A percentile compares a stretch with the other conserved stretches of the same genome.
Conservation (phyloP, 1,284 basidiomycete species). For the Rhodotorula sp. region DNA sequence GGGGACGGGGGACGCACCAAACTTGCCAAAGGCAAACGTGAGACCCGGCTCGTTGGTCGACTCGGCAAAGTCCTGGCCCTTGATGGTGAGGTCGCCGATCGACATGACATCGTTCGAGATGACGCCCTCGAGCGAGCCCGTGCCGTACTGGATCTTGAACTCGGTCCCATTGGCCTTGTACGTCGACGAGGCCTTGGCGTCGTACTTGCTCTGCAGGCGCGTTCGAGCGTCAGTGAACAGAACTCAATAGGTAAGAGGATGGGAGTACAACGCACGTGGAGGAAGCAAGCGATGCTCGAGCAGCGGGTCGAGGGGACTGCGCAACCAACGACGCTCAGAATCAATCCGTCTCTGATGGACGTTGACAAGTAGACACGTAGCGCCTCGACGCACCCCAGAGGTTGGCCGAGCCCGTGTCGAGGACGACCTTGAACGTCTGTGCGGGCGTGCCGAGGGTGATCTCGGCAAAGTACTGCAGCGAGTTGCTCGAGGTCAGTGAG, state of each 20-base stretch:
- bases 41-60: constrained; percentile 95
- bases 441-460: constrained; percentile 79
- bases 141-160: constrained; percentile 94
- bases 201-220: constrained; percentile 81
- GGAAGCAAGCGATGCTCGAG: constrained; percentile 95
- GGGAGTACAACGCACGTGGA: no score
- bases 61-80: constrained; percentile 88
- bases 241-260: no score
- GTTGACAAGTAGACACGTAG: background rate
- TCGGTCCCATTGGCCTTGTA: constrained; percentile 89
- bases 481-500: constrained; percentile 24
- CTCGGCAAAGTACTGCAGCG: constrained; percentile 72
- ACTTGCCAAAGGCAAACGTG: constrained; percentile 65
- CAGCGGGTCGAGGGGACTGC: constrained; percentile 78
- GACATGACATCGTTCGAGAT: constrained; percentile 80
- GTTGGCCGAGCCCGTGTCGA: constrained; percentile 66
- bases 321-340: no score
- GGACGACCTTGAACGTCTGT: constrained; percentile 80
- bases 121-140: constrained; percentile 95
- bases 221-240: background rate
- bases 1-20: constrained; percentile 9
- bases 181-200: constrained; percentile 76
- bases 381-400: constrained; percentile 61
- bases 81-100: constrained; percentile 83
- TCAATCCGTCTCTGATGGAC: no score